phyloP scores from a whole-genome alignment of 257 asterid genomes.

The Ehretia macrophylla region DNA sequence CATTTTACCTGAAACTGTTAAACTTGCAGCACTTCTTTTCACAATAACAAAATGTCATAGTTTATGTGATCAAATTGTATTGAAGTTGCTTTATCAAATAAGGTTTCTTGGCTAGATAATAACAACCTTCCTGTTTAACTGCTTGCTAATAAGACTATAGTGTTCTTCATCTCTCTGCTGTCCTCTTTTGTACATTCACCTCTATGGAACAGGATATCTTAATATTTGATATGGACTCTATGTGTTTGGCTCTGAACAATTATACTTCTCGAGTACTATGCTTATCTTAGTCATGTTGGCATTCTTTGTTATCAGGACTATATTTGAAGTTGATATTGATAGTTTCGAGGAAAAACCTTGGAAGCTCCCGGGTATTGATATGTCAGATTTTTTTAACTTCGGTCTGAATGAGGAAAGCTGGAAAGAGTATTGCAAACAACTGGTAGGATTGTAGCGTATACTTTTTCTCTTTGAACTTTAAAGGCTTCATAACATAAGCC shows the following conservation, averaged over 20 bases:
- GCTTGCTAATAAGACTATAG: neutral
- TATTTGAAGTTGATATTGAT: constrained; percentile 97
- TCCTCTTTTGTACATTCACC: neutral
- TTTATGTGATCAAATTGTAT: neutral
- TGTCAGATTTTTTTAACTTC: constrained; percentile 90
- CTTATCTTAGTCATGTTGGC: neutral
- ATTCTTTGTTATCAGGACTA: constrained; percentile 58
- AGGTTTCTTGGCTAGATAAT: neutral
- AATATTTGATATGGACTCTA: neutral
- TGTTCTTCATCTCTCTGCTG: neutral
- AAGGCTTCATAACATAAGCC: neutral
- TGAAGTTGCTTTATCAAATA: neutral
- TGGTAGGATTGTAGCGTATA: constrained; percentile 41
- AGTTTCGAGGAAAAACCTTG: constrained; percentile 96
- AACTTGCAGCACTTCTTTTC: neutral
- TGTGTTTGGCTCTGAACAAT: no score
- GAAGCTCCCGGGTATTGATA: constrained; percentile 74
- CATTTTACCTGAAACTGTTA: no score
- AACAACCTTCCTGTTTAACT: neutral
- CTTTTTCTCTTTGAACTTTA: neutral
- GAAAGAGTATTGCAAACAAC: constrained; percentile 94
- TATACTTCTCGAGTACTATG: neutral
- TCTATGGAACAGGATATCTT: neutral
- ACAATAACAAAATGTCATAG: neutral
- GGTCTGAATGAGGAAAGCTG: constrained; percentile 90